A percentile compares a stretch with the other conserved stretches of the same genome.
These are phyloP conservation scores for Naganishia vaughanmartiniae DNA, from an alignment of 768 basidiomycete genomes.

Conservation along the genomic window DNA sequence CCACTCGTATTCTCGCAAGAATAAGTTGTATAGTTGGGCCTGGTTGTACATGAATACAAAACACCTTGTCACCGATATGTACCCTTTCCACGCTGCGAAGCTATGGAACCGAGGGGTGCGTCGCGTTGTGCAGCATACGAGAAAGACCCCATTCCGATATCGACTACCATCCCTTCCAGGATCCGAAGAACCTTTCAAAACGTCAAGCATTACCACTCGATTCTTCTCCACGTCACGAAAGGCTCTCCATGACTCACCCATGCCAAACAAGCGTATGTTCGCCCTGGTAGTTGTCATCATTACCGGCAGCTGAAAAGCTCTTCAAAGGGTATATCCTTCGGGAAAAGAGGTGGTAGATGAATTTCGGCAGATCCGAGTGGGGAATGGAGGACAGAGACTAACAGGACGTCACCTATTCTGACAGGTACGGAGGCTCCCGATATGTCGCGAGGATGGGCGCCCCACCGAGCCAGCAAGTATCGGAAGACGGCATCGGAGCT, in stretches of 20 bases:
- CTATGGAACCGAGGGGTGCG: no score
- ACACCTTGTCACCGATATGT: background rate
- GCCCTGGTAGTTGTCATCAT: slow-evolving; percentile 10
- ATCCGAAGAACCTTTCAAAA: slow-evolving; percentile 16
- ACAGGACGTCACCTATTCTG: slow-evolving; percentile 28
- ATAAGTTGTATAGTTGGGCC: background rate
- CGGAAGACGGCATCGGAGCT: slow-evolving; percentile 25
- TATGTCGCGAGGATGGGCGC: slow-evolving; percentile 7
- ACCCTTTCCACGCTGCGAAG: background rate
- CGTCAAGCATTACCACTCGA: background rate
- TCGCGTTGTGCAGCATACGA: no score
- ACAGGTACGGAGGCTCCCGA: slow-evolving; percentile 4
- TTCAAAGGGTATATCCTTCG: slow-evolving; percentile 14
- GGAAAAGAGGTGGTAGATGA: background rate
- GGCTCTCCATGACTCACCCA: slow-evolving; percentile 1
- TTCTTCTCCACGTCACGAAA: no score
- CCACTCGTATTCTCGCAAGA: background rate
- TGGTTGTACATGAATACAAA: background rate
- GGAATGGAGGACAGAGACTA: background rate
- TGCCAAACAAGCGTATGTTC: slow-evolving; percentile 21
- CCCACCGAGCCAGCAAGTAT: slow-evolving; percentile 28
- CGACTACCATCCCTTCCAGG: slow-evolving; percentile 12
- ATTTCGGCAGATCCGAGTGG: background rate
- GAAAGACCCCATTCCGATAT: no score
- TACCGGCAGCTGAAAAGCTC: slow-evolving; percentile 6